These are phyloP conservation scores for Sclerospora graminicola DNA, from an alignment of 352 stramenopile species.

Conservation along the genomic window DNA sequence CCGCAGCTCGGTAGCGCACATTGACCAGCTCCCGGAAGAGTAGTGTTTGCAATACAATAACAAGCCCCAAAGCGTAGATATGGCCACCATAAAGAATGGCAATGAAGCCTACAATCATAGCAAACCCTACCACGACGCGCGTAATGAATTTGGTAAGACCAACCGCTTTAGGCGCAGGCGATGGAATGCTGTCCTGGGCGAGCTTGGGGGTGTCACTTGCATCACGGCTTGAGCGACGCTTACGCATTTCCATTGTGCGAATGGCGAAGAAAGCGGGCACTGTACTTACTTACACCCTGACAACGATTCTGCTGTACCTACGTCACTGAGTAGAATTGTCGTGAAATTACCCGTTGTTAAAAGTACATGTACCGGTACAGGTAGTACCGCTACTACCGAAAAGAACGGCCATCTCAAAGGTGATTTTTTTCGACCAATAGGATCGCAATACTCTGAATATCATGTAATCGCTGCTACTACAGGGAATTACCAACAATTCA, in stretches of 20 bases:
- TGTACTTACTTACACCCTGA: too few species aligned
- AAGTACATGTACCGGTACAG: too few species aligned
- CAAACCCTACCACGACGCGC: slow-evolving; percentile 59
- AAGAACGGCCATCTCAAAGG: too few species aligned
- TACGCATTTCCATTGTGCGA: slow-evolving; percentile 23
- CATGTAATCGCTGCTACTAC: too few species aligned
- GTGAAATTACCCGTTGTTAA: too few species aligned
- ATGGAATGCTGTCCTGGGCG: slow-evolving; percentile 2
- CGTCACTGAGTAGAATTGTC: too few species aligned
- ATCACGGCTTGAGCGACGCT: slow-evolving; percentile 31
- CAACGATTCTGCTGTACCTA: too few species aligned
- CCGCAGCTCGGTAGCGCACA: slow-evolving; percentile 91
- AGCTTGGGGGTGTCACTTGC: slow-evolving; percentile 6
- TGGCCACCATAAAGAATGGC: slow-evolving; percentile 72
- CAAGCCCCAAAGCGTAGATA: slow-evolving; percentile 76
- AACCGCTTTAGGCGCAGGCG: slow-evolving; percentile 13
- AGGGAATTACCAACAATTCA: too few species aligned
- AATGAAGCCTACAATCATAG: slow-evolving; percentile 65
- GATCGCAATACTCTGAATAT: too few species aligned
- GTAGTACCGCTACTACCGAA: too few species aligned
- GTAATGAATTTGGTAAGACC: slow-evolving; percentile 57
- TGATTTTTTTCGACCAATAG: too few species aligned
- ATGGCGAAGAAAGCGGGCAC: too few species aligned
- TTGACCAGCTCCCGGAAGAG: slow-evolving; percentile 98
- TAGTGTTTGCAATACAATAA: slow-evolving; percentile 81